phyloP scores from a whole-genome alignment of 345 rosid genomes.

The Arabis hirsuta region DNA sequence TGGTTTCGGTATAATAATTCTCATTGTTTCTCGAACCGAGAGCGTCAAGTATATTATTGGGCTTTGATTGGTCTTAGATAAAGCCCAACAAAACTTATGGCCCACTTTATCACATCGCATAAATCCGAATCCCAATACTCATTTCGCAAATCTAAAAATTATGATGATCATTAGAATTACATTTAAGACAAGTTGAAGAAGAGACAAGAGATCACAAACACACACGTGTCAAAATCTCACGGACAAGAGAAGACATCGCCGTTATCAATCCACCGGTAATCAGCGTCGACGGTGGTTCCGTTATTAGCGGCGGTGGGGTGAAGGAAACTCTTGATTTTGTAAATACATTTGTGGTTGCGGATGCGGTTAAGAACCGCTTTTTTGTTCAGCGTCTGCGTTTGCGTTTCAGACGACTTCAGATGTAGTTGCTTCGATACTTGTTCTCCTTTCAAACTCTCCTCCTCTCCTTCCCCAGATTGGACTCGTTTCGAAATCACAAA shows the following conservation, averaged over 20 bases:
- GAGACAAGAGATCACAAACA: neutral
- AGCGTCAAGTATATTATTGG: neutral
- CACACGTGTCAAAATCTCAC: slow-evolving; percentile 30
- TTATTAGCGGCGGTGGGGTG: slow-evolving; percentile 28
- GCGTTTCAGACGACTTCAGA: slow-evolving; percentile 37
- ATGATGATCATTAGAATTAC: slow-evolving; percentile 4
- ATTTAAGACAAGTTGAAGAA: slow-evolving; percentile 9
- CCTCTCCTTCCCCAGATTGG: slow-evolving; percentile 24
- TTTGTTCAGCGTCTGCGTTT: slow-evolving; percentile 42
- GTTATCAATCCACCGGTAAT: slow-evolving; percentile 40
- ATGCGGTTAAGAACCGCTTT: slow-evolving; percentile 46
- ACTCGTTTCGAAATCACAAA: slow-evolving; percentile 12
- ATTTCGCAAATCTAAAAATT: neutral
- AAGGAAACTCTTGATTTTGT: slow-evolving; percentile 41
- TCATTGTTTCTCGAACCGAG: neutral
- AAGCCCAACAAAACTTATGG: neutral
- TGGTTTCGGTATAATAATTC: neutral
- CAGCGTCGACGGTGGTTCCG: slow-evolving; percentile 37
- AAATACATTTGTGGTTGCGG: slow-evolving; percentile 44
- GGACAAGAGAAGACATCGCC: slow-evolving; percentile 48
- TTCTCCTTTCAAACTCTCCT: slow-evolving; percentile 42
- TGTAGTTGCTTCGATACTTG: slow-evolving; percentile 43
- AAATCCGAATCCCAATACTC: slow-evolving; percentile 4
- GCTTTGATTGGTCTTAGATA: neutral
- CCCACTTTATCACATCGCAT: slow-evolving; percentile 8